A percentile compares a stretch with the other conserved stretches of the same genome.
phyloP scores from a whole-genome alignment of 495 filamentous ascomycete species.

The Lasiosphaeria hispida region DNA sequence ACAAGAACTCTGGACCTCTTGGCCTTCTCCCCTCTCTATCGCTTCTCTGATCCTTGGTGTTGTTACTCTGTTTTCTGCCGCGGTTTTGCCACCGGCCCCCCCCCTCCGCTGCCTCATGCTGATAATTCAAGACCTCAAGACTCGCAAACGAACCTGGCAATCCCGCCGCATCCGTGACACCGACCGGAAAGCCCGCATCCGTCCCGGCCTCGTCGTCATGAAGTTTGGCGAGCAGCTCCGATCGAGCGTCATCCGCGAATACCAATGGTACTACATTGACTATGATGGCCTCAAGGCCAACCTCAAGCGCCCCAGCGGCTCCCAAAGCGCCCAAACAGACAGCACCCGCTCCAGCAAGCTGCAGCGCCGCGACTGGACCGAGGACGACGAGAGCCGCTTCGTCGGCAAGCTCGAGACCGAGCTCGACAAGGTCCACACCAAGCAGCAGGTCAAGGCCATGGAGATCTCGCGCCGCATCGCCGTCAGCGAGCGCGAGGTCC shows the following conservation, averaged over 20 bases:
- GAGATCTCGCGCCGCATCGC: conserved; percentile 90
- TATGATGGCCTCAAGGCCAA: conserved; percentile 91
- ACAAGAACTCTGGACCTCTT: not conserved
- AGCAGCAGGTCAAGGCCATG: conserved; percentile 91
- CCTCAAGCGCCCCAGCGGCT: conserved; percentile 70
- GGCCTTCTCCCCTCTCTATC: not conserved
- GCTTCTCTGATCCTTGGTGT: not conserved
- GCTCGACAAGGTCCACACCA: conserved; percentile 93
- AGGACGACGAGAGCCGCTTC: conserved; percentile 88
- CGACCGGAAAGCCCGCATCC: conserved; percentile 25
- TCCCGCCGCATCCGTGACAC: conserved; percentile 23
- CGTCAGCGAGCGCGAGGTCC: conserved; percentile 81
- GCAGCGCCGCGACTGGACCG: conserved; percentile 68
- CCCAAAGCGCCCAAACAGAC: conserved; percentile 30
- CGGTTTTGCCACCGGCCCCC: not conserved
- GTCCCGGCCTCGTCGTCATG: conserved; percentile 48
- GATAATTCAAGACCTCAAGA: conserved; percentile 50
- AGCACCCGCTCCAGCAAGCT: conserved; percentile 22
- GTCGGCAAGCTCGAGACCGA: conserved; percentile 82
- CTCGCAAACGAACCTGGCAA: conserved; percentile 33
- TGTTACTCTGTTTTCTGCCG: not conserved
- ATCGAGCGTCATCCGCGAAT: conserved; percentile 90
- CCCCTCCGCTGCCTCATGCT: conserved; percentile 34
- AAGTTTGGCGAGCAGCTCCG: conserved; percentile 97
- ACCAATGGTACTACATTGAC: conserved; percentile 94